Percentiles rank a stretch among this genome's conserved stretches.
phyloP scores from a whole-genome alignment of 1,284 basidiomycete genomes.

The Puccinia hordei region DNA sequence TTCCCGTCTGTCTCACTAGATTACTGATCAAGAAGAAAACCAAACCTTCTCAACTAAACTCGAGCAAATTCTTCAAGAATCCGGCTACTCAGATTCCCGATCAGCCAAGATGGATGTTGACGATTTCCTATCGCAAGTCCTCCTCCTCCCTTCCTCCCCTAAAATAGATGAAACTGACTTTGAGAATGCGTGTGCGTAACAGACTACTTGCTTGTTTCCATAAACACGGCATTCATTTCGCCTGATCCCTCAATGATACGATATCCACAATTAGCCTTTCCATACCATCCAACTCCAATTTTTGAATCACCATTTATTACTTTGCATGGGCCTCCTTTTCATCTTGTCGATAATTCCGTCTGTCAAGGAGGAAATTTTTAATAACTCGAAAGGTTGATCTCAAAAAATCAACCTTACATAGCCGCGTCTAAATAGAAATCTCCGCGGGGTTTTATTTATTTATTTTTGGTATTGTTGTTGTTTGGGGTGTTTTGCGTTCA shows the following conservation, averaged over 20 bases:
- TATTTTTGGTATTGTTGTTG: neutral
- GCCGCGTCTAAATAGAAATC: no score
- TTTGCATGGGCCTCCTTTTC: neutral
- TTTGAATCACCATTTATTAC: neutral
- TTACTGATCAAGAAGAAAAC: constrained; percentile 10
- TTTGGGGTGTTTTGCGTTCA: neutral
- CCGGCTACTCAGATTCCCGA: constrained; percentile 70
- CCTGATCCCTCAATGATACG: neutral
- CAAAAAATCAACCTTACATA: no score
- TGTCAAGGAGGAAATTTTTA: no score
- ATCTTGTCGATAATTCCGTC: neutral
- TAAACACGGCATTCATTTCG: constrained; percentile 51
- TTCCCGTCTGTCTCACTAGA: neutral
- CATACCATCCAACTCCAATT: neutral
- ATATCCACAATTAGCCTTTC: neutral
- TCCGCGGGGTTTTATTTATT: constrained; percentile 7
- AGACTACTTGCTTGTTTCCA: constrained; percentile 49
- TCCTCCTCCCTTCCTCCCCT: neutral
- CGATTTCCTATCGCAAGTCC: constrained; percentile 67
- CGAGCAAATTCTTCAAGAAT: constrained; percentile 73
- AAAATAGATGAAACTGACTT: neutral
- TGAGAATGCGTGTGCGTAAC: neutral
- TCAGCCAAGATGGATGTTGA: constrained; percentile 83
- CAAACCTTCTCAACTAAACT: constrained; percentile 62
- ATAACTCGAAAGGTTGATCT: no score